These are phyloP conservation scores for Colletotrichum eleusines DNA, from an alignment of 2,329 filamentous ascomycete species.

Conservation along the genomic window DNA sequence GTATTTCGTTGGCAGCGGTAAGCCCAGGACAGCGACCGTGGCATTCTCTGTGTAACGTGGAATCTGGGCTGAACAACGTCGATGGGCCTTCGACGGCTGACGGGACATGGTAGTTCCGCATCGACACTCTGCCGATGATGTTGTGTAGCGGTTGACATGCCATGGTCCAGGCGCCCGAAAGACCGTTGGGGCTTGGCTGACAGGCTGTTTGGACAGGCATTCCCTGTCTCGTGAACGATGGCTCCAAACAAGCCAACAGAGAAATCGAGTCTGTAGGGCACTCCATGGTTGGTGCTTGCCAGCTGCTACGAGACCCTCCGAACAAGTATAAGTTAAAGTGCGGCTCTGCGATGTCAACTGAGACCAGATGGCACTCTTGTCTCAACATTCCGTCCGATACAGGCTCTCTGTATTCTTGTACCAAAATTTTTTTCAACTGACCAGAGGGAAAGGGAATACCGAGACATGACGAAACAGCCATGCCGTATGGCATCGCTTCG, in stretches of 20 bases:
- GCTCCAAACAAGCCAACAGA: background rate
- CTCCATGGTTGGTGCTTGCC: conserved; percentile 20
- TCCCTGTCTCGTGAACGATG: background rate
- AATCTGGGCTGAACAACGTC: background rate
- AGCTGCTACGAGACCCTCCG: background rate
- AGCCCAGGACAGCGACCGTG: conserved; percentile 6
- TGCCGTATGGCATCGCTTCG: background rate
- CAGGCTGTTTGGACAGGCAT: background rate
- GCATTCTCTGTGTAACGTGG: conserved; percentile 4
- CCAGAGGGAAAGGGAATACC: background rate
- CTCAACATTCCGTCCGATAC: conserved; percentile 5
- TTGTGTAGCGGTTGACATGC: background rate
- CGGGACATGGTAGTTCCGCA: background rate
- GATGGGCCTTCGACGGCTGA: background rate
- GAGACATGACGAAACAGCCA: too few relatives aligned
- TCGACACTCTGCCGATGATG: background rate
- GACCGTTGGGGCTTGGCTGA: background rate
- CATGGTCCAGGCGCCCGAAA: background rate
- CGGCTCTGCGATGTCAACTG: conserved; percentile 28
- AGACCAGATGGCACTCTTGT: conserved; percentile 21
- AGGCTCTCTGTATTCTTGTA: background rate
- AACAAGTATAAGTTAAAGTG: conserved; percentile 12
- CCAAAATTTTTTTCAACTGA: background rate
- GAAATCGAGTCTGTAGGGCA: background rate
- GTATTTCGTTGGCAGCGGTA: background rate